Base-by-base conservation (phyloP, 495 filamentous ascomycete species). In the Cladorrhinum samala region DNA sequence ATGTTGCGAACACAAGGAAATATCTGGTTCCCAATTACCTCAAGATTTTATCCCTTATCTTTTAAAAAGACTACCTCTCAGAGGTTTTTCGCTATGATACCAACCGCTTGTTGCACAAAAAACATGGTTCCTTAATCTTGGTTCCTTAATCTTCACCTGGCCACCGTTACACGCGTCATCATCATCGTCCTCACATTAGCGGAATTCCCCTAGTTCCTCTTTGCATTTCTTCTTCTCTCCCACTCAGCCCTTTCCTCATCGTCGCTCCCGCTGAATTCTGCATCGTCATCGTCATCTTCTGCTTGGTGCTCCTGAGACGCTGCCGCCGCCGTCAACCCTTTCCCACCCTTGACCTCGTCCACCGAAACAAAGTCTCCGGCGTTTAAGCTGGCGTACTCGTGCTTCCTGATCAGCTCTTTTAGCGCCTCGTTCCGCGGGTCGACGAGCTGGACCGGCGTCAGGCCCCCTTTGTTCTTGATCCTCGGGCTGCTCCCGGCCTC, bases 401-500 rank as follows among this genome's bases (percentile, higher is more conserved):
- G 85, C 66, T 84, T 83, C 69, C 84, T 80, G 53, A 98, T 79
- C 21, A 81, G 65, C 49, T 76, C 74, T 61, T 81, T 77, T 45
- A 97, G 77, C 30, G 78, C 80, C 41, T 63, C 63, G 57, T 96
- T 92, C 47, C 86, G 61, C 18, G 85, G 84, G 64, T 91, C 88
- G 23, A 83, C 84, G 17, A 91, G 74, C 62, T 89, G 85, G 52
- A 77, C 56, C 18, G 88, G 77, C 49, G 81, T 84, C 49, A 88
- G 71, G 33, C 82, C 83, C 4, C 81, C 83, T 65, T 88, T 88
- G 64, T 91, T 91, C 63, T 70, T 70, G 40, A 68, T 23, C 18
- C 75, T 64, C 45, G 72, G 62, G 61, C 49, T 72, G 16, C 60
- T 67, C 36, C 93, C 93, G 42, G 93, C 93, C 66, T 98, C 93